Conservation (phyloP, 371 early-diverging fungal genomes). For the Catenaria anguillulae region DNA sequence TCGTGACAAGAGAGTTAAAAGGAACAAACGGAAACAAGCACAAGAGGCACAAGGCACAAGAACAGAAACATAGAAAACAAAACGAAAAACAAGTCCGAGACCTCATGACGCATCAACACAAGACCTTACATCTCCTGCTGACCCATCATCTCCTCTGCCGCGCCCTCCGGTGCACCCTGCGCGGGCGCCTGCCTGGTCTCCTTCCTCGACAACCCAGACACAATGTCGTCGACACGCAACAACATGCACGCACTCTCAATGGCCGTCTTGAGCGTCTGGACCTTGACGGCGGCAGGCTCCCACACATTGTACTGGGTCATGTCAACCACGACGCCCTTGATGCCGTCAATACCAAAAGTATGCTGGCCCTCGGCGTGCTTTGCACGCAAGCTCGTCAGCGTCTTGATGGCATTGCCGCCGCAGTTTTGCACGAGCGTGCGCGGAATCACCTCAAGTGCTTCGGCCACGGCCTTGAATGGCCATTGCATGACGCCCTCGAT, state of each 20-base stretch:
- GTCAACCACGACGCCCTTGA: conserved; percentile 86
- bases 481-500: conserved; percentile 87
- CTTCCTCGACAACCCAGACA: conserved; percentile 69
- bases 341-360: conserved; percentile 93
- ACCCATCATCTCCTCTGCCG: too few relatives aligned
- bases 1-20: too few relatives aligned
- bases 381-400: conserved; percentile 76
- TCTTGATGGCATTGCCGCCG: conserved; percentile 92
- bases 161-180: too few relatives aligned
- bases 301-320: conserved; percentile 93
- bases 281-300: conserved; percentile 99
- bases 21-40: too few relatives aligned
- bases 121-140: too few relatives aligned
- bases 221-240: conserved; percentile 94
- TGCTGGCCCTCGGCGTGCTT: conserved; percentile 67
- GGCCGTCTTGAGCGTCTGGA: conserved; percentile 98
- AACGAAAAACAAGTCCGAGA: too few relatives aligned
- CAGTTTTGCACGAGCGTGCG: conserved; percentile 96
- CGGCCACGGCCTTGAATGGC: conserved; percentile 88
- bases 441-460: conserved; percentile 97
- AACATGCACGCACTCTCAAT: conserved; percentile 92
- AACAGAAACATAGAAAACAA: too few relatives aligned
- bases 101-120: too few relatives aligned
- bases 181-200: too few relatives aligned
- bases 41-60: too few relatives aligned